Conservation (phyloP, 257 asterid species). For the Anisodus tanguticus region DNA sequence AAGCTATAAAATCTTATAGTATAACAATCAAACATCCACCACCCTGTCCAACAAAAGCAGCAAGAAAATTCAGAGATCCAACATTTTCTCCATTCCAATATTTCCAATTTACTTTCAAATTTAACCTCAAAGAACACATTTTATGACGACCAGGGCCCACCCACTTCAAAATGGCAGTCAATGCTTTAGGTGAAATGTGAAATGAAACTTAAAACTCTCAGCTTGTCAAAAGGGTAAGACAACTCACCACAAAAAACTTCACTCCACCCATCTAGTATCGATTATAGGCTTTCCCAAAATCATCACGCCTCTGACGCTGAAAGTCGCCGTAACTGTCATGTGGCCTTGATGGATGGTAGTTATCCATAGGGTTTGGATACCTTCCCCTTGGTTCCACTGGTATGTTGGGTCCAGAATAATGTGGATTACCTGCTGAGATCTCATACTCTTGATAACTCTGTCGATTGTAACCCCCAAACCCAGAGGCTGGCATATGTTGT, state of each 20-base stretch:
- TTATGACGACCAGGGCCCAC: neutral
- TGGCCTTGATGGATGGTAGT: constrained; percentile 73
- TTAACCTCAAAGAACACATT: neutral
- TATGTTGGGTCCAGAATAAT: constrained; percentile 59
- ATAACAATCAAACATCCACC: constrained; percentile 38
- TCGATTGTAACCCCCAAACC: constrained; percentile 61
- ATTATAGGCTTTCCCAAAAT: constrained; percentile 66
- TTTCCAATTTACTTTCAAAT: neutral
- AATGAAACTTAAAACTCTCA: constrained; percentile 20
- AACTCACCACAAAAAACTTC: constrained; percentile 72
- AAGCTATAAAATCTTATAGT: constrained; percentile 33
- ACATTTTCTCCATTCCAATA: neutral
- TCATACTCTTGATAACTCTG: constrained; percentile 55
- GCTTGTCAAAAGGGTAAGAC: constrained; percentile 38
- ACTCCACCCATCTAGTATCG: constrained; percentile 59
- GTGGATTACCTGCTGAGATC: constrained; percentile 53
- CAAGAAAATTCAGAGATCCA: constrained; percentile 26
- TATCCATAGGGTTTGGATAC: constrained; percentile 62
- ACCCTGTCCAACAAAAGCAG: constrained; percentile 38
- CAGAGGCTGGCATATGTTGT: constrained; percentile 57
- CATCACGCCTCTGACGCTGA: constrained; percentile 77
- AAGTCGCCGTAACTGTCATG: constrained; percentile 60
- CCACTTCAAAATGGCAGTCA: neutral
- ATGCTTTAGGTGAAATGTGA: constrained; percentile 5
- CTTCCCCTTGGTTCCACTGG: constrained; percentile 65